Conservation (phyloP, 2,329 filamentous ascomycete genomes). For the Aspergillus candidus region DNA sequence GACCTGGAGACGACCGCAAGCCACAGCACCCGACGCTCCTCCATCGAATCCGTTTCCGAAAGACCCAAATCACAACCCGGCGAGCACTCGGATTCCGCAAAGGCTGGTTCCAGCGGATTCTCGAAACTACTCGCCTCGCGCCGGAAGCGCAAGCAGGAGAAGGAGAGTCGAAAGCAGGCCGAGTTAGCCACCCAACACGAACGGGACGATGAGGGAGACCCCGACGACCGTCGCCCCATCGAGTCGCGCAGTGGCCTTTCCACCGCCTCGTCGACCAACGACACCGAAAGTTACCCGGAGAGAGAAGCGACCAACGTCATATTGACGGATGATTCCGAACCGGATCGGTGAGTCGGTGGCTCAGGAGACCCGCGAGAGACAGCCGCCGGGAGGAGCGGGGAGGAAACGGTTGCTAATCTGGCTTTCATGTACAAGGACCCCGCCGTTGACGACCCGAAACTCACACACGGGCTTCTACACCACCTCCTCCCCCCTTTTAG, state of each 20-base stretch:
- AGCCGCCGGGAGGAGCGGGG: too few species aligned
- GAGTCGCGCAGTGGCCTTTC: conserved; percentile 22
- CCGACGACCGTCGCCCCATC: conserved; percentile 18
- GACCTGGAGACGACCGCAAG: conserved; percentile 28
- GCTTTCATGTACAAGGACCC: conserved; percentile 26
- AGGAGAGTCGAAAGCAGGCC: conserved; percentile 17
- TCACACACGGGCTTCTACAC: conserved; percentile 64
- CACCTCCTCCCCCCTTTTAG: conserved; percentile 61
- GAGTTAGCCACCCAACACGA: conserved; percentile 18
- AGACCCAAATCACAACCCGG: conserved; percentile 35
- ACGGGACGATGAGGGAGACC: conserved; percentile 18
- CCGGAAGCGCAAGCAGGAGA: conserved; percentile 40
- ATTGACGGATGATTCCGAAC: conserved; percentile 34
- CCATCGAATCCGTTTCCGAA: conserved; percentile 34
- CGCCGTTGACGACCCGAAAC: conserved; percentile 51
- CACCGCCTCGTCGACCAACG: conserved; percentile 17
- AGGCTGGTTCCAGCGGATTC: conserved; percentile 41
- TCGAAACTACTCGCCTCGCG: conserved; percentile 46
- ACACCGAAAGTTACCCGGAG: conserved; percentile 17
- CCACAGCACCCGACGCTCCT: conserved; percentile 30
- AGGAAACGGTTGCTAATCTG: too few species aligned
- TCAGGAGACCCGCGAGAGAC: neutral
- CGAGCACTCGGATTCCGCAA: conserved; percentile 30
- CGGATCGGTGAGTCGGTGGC: conserved; percentile 32
- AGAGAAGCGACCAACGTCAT: conserved; percentile 20